A percentile compares a stretch with the other conserved stretches of the same genome.
These are phyloP conservation scores for Neocatenulostroma microsporum DNA, from an alignment of 2,329 filamentous ascomycete species.

Conservation along the genomic window DNA sequence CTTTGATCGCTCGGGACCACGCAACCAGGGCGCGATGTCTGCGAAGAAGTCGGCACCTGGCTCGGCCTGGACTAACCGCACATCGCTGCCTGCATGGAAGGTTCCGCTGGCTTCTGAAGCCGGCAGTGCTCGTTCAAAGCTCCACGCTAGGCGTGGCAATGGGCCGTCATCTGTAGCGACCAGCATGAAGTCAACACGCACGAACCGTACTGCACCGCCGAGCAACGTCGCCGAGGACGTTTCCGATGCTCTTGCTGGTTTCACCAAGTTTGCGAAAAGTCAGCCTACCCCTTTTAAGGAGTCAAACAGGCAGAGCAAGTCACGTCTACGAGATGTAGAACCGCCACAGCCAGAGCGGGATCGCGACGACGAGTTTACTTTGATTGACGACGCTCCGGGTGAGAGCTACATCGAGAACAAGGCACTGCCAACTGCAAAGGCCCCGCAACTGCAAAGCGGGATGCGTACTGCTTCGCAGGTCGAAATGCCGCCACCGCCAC, in stretches of 20 bases:
- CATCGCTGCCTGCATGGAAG: not conserved
- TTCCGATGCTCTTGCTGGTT: constrained; percentile 12
- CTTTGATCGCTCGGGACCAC: constrained; percentile 23
- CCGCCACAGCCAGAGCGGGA: not conserved
- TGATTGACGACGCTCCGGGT: constrained; percentile 9
- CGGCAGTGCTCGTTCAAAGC: constrained; percentile 3
- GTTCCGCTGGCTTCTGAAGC: not conserved
- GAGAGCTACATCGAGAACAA: not conserved
- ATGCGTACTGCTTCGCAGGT: constrained; percentile 16
- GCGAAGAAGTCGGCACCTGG: constrained; percentile 4
- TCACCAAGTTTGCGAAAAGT: constrained; percentile 8
- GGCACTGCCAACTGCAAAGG: not conserved
- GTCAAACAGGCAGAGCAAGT: not conserved
- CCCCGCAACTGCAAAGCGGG: not conserved
- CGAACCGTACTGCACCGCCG: constrained; percentile 3
- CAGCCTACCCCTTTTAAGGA: no score
- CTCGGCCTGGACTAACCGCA: constrained; percentile 3
- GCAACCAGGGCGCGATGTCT: constrained; percentile 23
- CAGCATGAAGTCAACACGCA: constrained; percentile 6
- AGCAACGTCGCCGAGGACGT: constrained; percentile 14
- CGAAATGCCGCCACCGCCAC: constrained; percentile 21
- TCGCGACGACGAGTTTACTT: constrained; percentile 5
- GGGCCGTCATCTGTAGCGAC: constrained; percentile 13
- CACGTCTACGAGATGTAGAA: constrained; percentile 1
- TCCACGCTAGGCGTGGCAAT: constrained; percentile 2